Percentiles rank a stretch among this genome's conserved stretches.
These are phyloP conservation scores for Pittosporum tobira DNA, from an alignment of 129 eudicot genomes.

Conservation along the genomic window DNA sequence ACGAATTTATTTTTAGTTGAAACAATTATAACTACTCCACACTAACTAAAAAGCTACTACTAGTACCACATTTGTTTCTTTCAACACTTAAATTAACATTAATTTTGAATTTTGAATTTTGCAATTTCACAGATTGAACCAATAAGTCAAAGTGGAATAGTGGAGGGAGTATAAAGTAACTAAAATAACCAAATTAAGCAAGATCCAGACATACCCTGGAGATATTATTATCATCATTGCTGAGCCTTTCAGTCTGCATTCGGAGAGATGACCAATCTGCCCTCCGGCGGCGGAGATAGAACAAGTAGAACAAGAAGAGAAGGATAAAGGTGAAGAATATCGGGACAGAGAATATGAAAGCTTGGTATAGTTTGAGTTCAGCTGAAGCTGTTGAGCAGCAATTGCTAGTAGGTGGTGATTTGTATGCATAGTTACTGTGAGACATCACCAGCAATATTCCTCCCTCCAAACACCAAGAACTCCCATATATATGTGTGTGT, in stretches of 20 bases:
- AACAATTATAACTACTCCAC: too few species aligned
- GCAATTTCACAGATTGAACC: too few species aligned
- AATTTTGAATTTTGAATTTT: too few species aligned
- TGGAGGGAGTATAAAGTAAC: too few species aligned
- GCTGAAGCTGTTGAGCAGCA: constrained; percentile 12
- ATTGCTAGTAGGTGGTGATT: not conserved
- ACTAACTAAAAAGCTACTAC: too few species aligned
- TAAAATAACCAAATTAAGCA: not conserved
- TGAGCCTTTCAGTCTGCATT: constrained; percentile 22
- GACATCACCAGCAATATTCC: too few species aligned
- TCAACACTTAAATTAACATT: too few species aligned
- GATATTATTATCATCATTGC: constrained; percentile 13
- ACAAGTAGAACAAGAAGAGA: constrained; percentile 56
- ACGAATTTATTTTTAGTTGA: too few species aligned
- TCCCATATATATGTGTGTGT: too few species aligned
- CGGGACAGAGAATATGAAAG: constrained; percentile 66
- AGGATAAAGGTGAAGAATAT: constrained; percentile 63
- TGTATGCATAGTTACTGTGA: not conserved
- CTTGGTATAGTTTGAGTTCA: constrained; percentile 54
- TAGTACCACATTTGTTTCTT: too few species aligned
- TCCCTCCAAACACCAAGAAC: too few species aligned
- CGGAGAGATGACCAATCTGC: constrained; percentile 36
- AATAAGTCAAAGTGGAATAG: too few species aligned
- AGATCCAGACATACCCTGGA: constrained; percentile 28
- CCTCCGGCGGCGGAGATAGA: constrained; percentile 74